Evolutionary conservation across 1,284 basidiomycete genomes (phyloP).

Genomic region (Cryptococcus sp.): DNA sequence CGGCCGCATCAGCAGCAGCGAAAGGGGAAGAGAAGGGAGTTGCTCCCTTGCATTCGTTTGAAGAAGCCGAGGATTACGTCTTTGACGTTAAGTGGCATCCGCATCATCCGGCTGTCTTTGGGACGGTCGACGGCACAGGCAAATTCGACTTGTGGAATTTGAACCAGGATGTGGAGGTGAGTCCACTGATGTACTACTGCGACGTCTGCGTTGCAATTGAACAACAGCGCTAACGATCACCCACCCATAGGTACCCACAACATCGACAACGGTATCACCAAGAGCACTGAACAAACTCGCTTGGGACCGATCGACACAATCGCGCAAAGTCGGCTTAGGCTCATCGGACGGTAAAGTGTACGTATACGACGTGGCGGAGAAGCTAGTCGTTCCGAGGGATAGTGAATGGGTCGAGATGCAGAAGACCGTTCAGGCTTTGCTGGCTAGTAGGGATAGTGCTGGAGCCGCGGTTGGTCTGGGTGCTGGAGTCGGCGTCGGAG

Average conservation of each 20-base stretch:
- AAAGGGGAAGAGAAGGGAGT: constrained; percentile 53
- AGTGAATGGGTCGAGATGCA: constrained; percentile 88
- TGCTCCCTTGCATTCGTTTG: constrained; percentile 82
- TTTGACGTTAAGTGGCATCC: constrained; percentile 99
- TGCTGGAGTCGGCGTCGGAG: background rate
- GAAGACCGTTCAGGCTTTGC: constrained; percentile 62
- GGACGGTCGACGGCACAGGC: constrained; percentile 88
- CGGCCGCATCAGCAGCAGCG: constrained; percentile 17
- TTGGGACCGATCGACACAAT: constrained; percentile 78
- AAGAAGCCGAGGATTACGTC: constrained; percentile 97
- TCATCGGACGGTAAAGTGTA: constrained; percentile 90
- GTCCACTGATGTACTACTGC: constrained; percentile 36
- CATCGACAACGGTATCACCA: constrained; percentile 57
- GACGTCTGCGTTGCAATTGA: background rate
- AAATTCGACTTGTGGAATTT: constrained; percentile 97
- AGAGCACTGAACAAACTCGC: constrained; percentile 91
- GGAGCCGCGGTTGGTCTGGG: background rate
- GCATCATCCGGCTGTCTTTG: constrained; percentile 89
- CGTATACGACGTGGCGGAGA: constrained; percentile 92
- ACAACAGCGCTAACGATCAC: background rate
- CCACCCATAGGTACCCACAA: constrained; percentile 40
- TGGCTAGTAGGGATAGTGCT: constrained; percentile 14
- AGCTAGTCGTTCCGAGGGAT: constrained; percentile 72
- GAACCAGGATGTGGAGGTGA: constrained; percentile 88
- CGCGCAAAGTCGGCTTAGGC: constrained; percentile 77